Evolutionary conservation across 805 yeast genomes (phyloP), one percentile per base, ranked within the genome.

Genomic region (Schwanniomyces sp.): DNA sequence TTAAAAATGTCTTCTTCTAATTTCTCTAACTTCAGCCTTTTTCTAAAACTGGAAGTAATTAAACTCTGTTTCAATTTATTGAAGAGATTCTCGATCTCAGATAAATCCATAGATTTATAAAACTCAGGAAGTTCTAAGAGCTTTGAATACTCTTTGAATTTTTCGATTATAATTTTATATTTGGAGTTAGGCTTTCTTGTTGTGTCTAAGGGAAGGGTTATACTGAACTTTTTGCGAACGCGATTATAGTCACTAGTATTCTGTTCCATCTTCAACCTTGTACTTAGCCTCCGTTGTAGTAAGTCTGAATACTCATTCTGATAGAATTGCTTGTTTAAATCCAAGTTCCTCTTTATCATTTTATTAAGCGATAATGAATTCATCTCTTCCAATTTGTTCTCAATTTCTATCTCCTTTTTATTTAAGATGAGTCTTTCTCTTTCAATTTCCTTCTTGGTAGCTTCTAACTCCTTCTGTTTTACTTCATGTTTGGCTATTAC

Each of bases 31-130:
- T 50, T 49, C 25, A 36, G 18, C 14, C 52, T 53, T 28, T 50
- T 55, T 34, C 48, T 51, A 12, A 41, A 14, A 12, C 47, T 46
- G 7, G 55, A 47, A 5, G 45, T 21, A 12, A 27, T 25, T 10
- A 51, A 41, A 30, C 27, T 51, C 10, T 51, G 49, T 12, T 45
- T 44, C 12, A 58, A 49, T 34, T 48, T 48, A 18, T 42, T 36
- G 32, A 53, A 50, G 12, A 57, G 52, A 16, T 11, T 18, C 18
- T 43, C 26, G 16, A 44, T 44, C 14, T 49, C 49, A 17, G 36
- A 5, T 4, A 47, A 14, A 24, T 45, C 37, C 21, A 26, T 43
- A n/a, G 41, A 18, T 34, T 36, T 28, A 41, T 24, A 34, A 18
- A 11, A 36, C 39, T 29, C 32, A 6, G 48, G 27, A 12, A 36